Evolutionary conservation across 2,329 filamentous ascomycete genomes (phyloP).

Genomic region (Periconia digitata): DNA sequence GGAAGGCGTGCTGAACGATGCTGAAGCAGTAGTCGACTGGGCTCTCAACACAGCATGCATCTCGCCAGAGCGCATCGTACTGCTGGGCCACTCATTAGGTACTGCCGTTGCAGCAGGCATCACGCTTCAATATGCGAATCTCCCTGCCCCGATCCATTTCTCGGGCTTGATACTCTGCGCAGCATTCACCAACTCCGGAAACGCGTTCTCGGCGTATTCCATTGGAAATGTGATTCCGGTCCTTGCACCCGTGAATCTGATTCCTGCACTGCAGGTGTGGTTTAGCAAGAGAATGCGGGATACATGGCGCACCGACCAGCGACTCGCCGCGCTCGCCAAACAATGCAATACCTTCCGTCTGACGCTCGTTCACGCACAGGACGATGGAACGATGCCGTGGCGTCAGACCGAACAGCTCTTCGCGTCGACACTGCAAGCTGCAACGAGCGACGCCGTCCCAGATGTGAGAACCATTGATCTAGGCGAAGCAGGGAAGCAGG

Average conservation of each 20-base stretch:
- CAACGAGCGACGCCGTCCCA: slow-evolving; percentile 14
- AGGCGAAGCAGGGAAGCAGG: slow-evolving; percentile 37
- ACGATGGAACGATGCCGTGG: slow-evolving; percentile 40
- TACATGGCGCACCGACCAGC: slow-evolving; percentile 72
- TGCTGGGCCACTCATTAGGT: slow-evolving; percentile 85
- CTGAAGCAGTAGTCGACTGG: slow-evolving; percentile 72
- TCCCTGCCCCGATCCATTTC: slow-evolving; percentile 67
- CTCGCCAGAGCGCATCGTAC: slow-evolving; percentile 70
- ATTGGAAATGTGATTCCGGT: slow-evolving; percentile 76
- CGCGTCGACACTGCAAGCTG: slow-evolving; percentile 28
- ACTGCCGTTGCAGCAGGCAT: slow-evolving; percentile 80
- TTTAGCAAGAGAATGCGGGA: slow-evolving; percentile 71
- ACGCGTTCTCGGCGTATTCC: slow-evolving; percentile 74
- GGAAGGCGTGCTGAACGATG: slow-evolving; percentile 77
- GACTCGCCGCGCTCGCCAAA: slow-evolving; percentile 61
- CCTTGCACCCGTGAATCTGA: slow-evolving; percentile 69
- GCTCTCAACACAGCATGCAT: slow-evolving; percentile 68
- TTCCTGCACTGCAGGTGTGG: slow-evolving; percentile 64
- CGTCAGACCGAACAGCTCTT: slow-evolving; percentile 37
- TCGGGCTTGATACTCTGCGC: slow-evolving; percentile 79
- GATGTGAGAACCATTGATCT: slow-evolving; percentile 26
- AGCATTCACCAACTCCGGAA: slow-evolving; percentile 74
- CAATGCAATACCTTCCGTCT: slow-evolving; percentile 25
- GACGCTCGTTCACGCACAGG: slow-evolving; percentile 37
- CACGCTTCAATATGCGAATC: slow-evolving; percentile 65